Evolutionary conservation across 106 monocot genomes (phyloP).

Genomic region (Chionographis japonica): DNA sequence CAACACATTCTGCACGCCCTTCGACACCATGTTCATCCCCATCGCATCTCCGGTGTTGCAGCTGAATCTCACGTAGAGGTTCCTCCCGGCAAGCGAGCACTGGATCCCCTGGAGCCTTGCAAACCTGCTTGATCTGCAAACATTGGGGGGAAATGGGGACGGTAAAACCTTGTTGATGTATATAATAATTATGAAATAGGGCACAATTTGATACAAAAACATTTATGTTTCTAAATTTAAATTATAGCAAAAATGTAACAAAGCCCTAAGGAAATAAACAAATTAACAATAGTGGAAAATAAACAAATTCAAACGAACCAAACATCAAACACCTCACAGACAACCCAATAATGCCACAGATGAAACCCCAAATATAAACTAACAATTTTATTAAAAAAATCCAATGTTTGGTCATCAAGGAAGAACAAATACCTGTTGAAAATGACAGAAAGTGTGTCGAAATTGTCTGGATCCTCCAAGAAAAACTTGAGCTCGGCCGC

Average conservation of each 20-base stretch:
- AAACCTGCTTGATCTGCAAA: constrained; percentile 79
- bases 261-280: neutral
- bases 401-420: too few species aligned
- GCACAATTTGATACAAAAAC: neutral
- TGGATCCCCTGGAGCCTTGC: constrained; percentile 59
- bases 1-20: constrained; percentile 85
- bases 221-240: too few species aligned
- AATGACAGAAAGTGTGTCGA: constrained; percentile 49
- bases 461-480: constrained; percentile 57
- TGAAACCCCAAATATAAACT: too few species aligned
- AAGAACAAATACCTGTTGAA: constrained; percentile 53
- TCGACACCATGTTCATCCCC: constrained; percentile 99
- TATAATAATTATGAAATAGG: neutral
- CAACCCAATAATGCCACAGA: too few species aligned
- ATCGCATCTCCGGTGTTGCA: constrained; percentile 91
- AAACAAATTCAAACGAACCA: neutral
- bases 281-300: neutral
- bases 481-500: constrained; percentile 73
- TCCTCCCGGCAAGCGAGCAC: constrained; percentile 75
- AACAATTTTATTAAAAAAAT: too few species aligned
- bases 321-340: too few species aligned
- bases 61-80: constrained; percentile 76
- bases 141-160: neutral
- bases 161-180: neutral
- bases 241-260: neutral